Conservation (phyloP, 2,329 filamentous ascomycete genomes). For the Epichloe hybrida region DNA sequence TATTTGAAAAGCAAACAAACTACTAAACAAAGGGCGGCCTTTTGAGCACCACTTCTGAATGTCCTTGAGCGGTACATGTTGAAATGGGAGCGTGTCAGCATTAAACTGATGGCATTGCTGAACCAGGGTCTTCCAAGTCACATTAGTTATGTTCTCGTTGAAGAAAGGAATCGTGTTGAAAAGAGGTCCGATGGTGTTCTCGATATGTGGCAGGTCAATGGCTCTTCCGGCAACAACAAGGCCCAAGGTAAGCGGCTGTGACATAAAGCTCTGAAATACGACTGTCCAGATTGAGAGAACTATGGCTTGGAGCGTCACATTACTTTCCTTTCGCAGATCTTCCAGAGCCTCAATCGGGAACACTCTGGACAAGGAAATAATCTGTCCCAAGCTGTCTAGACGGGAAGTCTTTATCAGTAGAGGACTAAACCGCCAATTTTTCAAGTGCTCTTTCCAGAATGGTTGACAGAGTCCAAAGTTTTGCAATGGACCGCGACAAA, state of each 20-base stretch:
- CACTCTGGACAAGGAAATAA: slow-evolving; percentile 7
- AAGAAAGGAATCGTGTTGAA: slow-evolving; percentile 82
- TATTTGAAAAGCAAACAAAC: slow-evolving; percentile 68
- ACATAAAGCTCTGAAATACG: slow-evolving; percentile 40
- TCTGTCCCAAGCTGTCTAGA: slow-evolving; percentile 6
- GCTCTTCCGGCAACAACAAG: slow-evolving; percentile 67
- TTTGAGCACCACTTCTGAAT: slow-evolving; percentile 66
- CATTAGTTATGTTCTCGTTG: slow-evolving; percentile 26
- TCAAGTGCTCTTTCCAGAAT: slow-evolving; percentile 57
- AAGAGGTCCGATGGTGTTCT: slow-evolving; percentile 62
- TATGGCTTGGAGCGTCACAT: slow-evolving; percentile 67
- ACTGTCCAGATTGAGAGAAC: slow-evolving; percentile 63
- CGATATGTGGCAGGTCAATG: slow-evolving; percentile 51
- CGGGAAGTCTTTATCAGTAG: not conserved
- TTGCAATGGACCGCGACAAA: slow-evolving; percentile 56
- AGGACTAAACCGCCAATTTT: slow-evolving; percentile 12
- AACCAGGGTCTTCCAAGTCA: slow-evolving; percentile 48
- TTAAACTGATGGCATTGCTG: slow-evolving; percentile 58
- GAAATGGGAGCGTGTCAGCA: slow-evolving; percentile 52
- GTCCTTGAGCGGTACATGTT: slow-evolving; percentile 58
- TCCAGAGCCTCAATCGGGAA: slow-evolving; percentile 34
- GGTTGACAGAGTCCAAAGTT: slow-evolving; percentile 24
- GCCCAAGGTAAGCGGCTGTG: slow-evolving; percentile 45
- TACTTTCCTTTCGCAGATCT: slow-evolving; percentile 39
- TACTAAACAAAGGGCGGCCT: slow-evolving; percentile 57